Evolutionary conservation across 2,329 filamentous ascomycete genomes (phyloP).

Genomic region (Colletotrichum spinosum): DNA sequence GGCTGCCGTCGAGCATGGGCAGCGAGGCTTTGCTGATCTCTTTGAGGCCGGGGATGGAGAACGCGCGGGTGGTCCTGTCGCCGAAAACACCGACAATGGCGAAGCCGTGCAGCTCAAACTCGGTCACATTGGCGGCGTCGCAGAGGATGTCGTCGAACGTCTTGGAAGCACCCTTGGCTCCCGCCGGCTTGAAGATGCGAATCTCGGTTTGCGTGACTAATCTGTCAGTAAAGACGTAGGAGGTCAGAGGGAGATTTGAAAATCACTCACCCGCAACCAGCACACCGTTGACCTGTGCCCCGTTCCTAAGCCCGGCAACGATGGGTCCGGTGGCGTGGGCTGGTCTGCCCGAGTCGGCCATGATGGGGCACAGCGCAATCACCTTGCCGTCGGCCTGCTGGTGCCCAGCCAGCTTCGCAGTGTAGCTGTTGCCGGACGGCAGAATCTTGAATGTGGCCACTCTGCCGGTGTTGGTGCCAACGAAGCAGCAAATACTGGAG

Average conservation of each 20-base stretch:
- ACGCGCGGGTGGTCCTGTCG: slow-evolving; percentile 83
- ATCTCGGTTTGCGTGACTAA: slow-evolving; percentile 76
- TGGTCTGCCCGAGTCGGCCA: slow-evolving; percentile 79
- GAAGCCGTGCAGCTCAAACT: slow-evolving; percentile 79
- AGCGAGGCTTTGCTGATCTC: slow-evolving; percentile 80
- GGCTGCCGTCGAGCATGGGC: slow-evolving; percentile 77
- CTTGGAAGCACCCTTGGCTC: slow-evolving; percentile 90
- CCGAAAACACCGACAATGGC: slow-evolving; percentile 88
- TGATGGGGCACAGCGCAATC: slow-evolving; percentile 82
- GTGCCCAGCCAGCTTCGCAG: slow-evolving; percentile 77
- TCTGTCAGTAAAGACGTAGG: slow-evolving; percentile 42
- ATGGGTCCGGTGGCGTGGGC: slow-evolving; percentile 80
- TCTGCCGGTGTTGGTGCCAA: slow-evolving; percentile 87
- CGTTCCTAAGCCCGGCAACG: slow-evolving; percentile 81
- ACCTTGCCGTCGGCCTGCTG: slow-evolving; percentile 75
- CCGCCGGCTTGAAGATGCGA: slow-evolving; percentile 89
- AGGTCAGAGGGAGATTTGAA: not conserved
- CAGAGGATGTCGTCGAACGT: slow-evolving; percentile 87
- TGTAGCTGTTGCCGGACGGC: slow-evolving; percentile 79
- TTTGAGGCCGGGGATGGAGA: slow-evolving; percentile 87
- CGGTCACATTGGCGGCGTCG: slow-evolving; percentile 81
- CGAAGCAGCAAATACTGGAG: slow-evolving; percentile 92
- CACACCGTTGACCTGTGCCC: slow-evolving; percentile 81
- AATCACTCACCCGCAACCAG: slow-evolving; percentile 75
- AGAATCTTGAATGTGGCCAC: slow-evolving; percentile 91